These are phyloP conservation scores for Astragalus membranaceus DNA, from an alignment of 306 rosid species.

Conservation along the genomic window DNA sequence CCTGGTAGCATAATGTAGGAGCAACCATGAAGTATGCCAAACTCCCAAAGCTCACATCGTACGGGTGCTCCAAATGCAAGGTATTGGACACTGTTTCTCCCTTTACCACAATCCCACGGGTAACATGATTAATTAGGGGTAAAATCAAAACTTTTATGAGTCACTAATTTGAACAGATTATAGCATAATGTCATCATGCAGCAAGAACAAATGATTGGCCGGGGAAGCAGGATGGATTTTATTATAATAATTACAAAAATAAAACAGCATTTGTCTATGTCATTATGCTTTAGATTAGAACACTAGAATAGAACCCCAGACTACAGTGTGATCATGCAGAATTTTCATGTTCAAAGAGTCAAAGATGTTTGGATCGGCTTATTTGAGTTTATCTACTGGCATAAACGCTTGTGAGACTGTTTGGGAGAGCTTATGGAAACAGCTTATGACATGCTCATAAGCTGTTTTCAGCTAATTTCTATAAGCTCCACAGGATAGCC, in stretches of 20 bases:
- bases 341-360: background rate
- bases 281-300: background rate
- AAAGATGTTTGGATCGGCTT: too few species aligned
- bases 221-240: background rate
- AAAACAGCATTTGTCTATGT: background rate
- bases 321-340: conserved; percentile 6
- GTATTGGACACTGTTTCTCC: conserved; percentile 30
- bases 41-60: conserved; percentile 48
- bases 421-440: too few species aligned
- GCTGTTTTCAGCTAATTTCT: too few species aligned
- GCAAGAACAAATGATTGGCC: background rate
- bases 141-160: background rate
- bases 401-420: too few species aligned
- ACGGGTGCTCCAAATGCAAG: conserved; percentile 31
- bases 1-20: conserved; percentile 98
- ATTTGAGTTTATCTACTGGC: too few species aligned
- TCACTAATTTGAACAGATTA: conserved; percentile 1
- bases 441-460: too few species aligned
- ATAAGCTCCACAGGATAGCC: too few species aligned
- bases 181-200: conserved; percentile 4
- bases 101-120: conserved; percentile 14
- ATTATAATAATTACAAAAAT: background rate
- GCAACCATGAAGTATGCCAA: conserved; percentile 92
- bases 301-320: background rate
- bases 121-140: conserved; percentile 19